Evolutionary conservation across 768 basidiomycete species (phyloP), one percentile per base, ranked within the genome.

Genomic region (Terana coerulea): DNA sequence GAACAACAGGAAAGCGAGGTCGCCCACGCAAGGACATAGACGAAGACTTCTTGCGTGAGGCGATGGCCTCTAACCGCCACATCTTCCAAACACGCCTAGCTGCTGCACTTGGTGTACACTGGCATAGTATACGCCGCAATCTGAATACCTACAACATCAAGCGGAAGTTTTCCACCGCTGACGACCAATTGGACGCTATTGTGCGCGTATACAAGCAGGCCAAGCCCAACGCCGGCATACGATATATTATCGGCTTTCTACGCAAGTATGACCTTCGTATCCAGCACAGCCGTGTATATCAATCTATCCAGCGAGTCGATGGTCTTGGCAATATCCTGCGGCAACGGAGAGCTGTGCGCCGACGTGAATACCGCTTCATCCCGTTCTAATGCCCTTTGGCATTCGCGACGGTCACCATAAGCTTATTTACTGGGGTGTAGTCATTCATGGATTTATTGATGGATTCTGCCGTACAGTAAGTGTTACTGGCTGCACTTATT

Each of bases 391-490:
- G 42, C 45, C 8, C 47, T 61, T 2, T 63, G 61, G 61, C 61
- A 62, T 35, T 40, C n/a, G 48, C 40, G 61, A 62, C 51, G 61
- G 61, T 3, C 60, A 62, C 34, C 61, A 62, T 45, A 62, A 62
- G 41, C 37, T 63, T 29, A 60, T 58, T n/a, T n/a, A 17, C 33
- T 56, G 57, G 58, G 54, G 54, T 14, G 49, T 59, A 14, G 59
- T 56, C 4, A 39, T 59, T 9, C 57, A 55, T 50, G 58, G 54
- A 17, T 12, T 67, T 47, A 56, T 73, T 17, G 72, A 76, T 57
- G 75, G 75, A 0, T 68, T 66, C 54, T 69, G 68, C 39, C 55
- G 67, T 1, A 63, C 68, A 12, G 60, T 73, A 37, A n/a, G 58
- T 51, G 36, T 53, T 46, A 24, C n/a, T 37, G 19, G 25, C n/a